Percentiles rank a stretch among this genome's conserved stretches.
These are phyloP conservation scores for Corchorus capsularis DNA, from an alignment of 345 rosid species.

Conservation along the genomic window DNA sequence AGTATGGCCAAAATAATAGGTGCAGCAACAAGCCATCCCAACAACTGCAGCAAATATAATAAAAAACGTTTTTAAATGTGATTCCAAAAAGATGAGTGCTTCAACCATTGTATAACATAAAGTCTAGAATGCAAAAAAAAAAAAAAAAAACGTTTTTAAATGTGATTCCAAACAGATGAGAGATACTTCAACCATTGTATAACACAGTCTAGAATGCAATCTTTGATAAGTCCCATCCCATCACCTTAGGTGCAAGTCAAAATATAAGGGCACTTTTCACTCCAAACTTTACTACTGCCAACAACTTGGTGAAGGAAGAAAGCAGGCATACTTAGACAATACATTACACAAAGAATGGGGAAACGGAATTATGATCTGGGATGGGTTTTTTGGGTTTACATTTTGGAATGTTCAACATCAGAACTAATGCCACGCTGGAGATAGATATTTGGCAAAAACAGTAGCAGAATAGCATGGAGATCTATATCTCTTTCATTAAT, in stretches of 20 bases:
- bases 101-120: neutral
- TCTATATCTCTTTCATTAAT: neutral
- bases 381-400: neutral
- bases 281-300: neutral
- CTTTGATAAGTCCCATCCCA: neutral
- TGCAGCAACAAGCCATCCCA: conserved; percentile 73
- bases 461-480: neutral
- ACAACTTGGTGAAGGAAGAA: neutral
- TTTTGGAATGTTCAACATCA: neutral
- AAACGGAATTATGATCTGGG: neutral
- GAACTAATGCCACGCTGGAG: neutral
- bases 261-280: neutral
- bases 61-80: conserved; percentile 2
- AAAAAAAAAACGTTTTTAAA: neutral
- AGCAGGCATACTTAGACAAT: neutral
- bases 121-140: neutral
- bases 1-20: conserved; percentile 53
- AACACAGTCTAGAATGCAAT: neutral
- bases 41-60: conserved; percentile 48
- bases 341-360: neutral
- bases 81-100: neutral
- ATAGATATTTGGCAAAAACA: neutral
- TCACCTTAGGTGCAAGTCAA: neutral
- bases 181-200: neutral
- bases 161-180: neutral